Evolutionary conservation across 495 filamentous ascomycete species (phyloP), one percentile per base, ranked within the genome.

Genomic region (Neurospora sp.): DNA sequence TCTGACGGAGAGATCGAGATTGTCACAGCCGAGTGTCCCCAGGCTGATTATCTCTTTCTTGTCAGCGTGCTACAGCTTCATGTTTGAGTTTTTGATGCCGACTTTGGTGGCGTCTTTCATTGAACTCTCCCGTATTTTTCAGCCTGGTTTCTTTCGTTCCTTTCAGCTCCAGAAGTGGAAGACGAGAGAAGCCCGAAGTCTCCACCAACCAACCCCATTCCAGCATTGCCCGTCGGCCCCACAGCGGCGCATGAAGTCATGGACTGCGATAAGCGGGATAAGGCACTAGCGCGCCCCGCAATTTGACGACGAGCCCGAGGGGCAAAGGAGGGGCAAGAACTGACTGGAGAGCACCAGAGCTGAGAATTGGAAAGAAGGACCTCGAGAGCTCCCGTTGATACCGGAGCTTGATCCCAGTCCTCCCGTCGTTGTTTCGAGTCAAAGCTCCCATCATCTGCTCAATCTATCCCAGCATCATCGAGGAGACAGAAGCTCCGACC

Each of bases 201-300:
- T 66, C 53, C 53, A 66, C 53, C 53, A 44, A 44, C 41, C 41
- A 61, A 66, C 53, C 53, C 27, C 53, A 66, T 66, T 66, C 27
- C 53, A 66, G 53, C 53, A 35, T 61, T 35, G 53, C 53, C 53
- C 53, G 27, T 2, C 53, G 53, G 53, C 27, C 53, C 53, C 53
- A 66, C 53, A 66, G 27, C 38, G 35, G 31, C 44, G 35, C 44
- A 77, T 80, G 76, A 80, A 75, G 79, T 80, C 79, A 80, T 78
- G 53, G 46, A 20, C 3, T 70, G 68, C 76, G 79, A 80, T 80
- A 80, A 80, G 42, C 18, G 42, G 42, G 79, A 78, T 80, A 79
- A 80, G 72, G 22, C 27, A 20, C 27, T 39, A 40, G 53, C 53
- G 18, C 31, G 53, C 77, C 78, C 77, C 78, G 76, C 77, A 77